A percentile compares a stretch with the other conserved stretches of the same genome.
phyloP scores from a whole-genome alignment of 345 rosid genomes.

The Capsella bursapastoris region DNA sequence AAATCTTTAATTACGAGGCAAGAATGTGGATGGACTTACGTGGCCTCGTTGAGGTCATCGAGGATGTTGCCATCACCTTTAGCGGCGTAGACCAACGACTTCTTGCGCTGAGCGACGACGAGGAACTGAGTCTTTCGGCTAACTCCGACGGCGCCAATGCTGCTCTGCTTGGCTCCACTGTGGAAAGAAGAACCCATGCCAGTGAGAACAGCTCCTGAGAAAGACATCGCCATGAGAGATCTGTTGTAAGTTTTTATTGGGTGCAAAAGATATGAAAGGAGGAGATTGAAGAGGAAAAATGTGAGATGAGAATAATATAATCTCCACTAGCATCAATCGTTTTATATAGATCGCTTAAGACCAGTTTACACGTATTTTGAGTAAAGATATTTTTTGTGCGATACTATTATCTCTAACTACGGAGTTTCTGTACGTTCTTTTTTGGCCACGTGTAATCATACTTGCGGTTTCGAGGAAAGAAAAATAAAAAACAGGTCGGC shows the following conservation, averaged over 20 bases:
- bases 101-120: constrained; percentile 33
- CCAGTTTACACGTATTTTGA: constrained; percentile 12
- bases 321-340: neutral
- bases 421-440: neutral
- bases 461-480: neutral
- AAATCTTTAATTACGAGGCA: neutral
- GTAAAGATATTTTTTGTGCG: constrained; percentile 18
- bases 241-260: neutral
- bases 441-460: constrained; percentile 1
- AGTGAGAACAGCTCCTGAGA: constrained; percentile 35
- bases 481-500: constrained; percentile 29
- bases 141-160: neutral
- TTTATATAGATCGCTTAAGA: constrained; percentile 34
- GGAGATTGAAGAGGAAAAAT: neutral
- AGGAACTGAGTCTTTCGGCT: constrained; percentile 14
- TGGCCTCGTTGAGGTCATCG: constrained; percentile 34
- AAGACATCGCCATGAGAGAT: constrained; percentile 35
- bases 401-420: neutral
- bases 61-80: constrained; percentile 37
- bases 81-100: constrained; percentile 35
- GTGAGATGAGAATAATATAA: constrained; percentile 12
- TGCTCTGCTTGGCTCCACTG: constrained; percentile 17
- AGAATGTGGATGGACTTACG: constrained; percentile 13
- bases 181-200: constrained; percentile 32
- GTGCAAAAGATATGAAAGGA: constrained; percentile 1